Evolutionary conservation across 1,139 yeast species (phyloP), one percentile per base, ranked within the genome.

Genomic region (Protomyces pachydermus): DNA sequence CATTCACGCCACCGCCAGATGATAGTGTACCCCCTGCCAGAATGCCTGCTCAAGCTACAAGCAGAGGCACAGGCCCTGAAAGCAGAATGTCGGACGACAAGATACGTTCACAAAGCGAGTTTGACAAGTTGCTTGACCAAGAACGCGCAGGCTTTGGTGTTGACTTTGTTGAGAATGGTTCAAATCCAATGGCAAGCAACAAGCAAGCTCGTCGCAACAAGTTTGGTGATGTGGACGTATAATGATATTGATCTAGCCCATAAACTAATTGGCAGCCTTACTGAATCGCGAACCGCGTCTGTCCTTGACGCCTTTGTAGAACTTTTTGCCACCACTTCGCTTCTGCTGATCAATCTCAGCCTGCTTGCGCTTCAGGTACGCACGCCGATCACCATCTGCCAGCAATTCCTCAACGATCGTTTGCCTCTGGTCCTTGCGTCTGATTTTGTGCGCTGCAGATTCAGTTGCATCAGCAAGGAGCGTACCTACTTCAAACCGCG

Each of bases 311-410:
- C 84, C 84, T 75, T 87, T 86, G 75, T 85, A 86, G 73, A 84
- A 84, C 23, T 78, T 83, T 73, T 82, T 84, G 65, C 86, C 86
- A 38, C 97, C 97, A 70, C 93, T 86, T n/a, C 82, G 81, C 75
- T 86, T 87, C 69, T 81, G 77, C 16, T 75, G 79, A 75, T 90
- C 97, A 66, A 93, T 89, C 72, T 90, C 96, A 37, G 78, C 75
- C 74, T 87, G 91, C 77, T 88, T 89, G 70, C 93, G 82, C 80
- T 87, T 87, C 81, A 91, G 91, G 78, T 91, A 93, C 67, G 82
- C 82, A 70, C 82, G 82, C 16, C 90, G 79, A 55, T 84, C 85
- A 60, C 81, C 82, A 72, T 91, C 95, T 65, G 85, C 82, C 77
- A 93, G 79, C 61, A 93, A 80, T 73, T 91, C 96, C 67, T 88